Evolutionary conservation across 345 rosid genomes (phyloP).

Genomic region (Acer campestre): DNA sequence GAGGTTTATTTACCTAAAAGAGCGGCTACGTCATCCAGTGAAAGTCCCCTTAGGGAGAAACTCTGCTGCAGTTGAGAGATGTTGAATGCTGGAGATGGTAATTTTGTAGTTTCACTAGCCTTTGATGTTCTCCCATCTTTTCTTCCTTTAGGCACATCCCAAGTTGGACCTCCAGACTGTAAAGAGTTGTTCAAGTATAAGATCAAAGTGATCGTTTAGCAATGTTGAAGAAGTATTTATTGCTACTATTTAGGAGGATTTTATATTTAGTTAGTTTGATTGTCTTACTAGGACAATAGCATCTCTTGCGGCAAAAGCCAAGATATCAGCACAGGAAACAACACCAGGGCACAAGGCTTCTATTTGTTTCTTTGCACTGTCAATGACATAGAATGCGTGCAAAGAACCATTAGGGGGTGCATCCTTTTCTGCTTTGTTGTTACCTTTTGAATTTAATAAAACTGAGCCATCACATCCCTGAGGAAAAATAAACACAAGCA

Average conservation of each 20-base stretch:
- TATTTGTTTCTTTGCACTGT: slow-evolving; percentile 43
- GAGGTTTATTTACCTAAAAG: slow-evolving; percentile 39
- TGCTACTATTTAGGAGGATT: neutral
- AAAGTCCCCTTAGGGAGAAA: slow-evolving; percentile 47
- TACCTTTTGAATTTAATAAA: slow-evolving; percentile 37
- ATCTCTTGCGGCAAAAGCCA: slow-evolving; percentile 56
- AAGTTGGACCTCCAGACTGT: slow-evolving; percentile 55
- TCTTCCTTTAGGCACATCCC: slow-evolving; percentile 54
- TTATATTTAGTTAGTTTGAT: neutral
- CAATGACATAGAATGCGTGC: slow-evolving; percentile 52
- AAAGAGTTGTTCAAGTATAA: slow-evolving; percentile 15
- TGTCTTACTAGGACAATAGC: slow-evolving; percentile 43
- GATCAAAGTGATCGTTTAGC: neutral
- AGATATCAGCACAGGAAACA: slow-evolving; percentile 52
- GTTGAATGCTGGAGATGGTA: slow-evolving; percentile 50
- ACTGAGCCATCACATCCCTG: slow-evolving; percentile 55
- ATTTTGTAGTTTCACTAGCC: slow-evolving; percentile 42
- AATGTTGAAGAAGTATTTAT: neutral
- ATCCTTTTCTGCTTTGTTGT: slow-evolving; percentile 49
- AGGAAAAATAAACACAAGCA: neutral
- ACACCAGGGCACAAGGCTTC: slow-evolving; percentile 47
- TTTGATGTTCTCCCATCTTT: slow-evolving; percentile 49
- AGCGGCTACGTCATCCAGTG: slow-evolving; percentile 44
- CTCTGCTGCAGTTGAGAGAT: slow-evolving; percentile 47
- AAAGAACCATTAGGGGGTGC: slow-evolving; percentile 43